Percentiles rank a stretch among this genome's conserved stretches.
Conservation (phyloP, 2,329 filamentous ascomycete genomes). For the Fusarium albosuccineum region DNA sequence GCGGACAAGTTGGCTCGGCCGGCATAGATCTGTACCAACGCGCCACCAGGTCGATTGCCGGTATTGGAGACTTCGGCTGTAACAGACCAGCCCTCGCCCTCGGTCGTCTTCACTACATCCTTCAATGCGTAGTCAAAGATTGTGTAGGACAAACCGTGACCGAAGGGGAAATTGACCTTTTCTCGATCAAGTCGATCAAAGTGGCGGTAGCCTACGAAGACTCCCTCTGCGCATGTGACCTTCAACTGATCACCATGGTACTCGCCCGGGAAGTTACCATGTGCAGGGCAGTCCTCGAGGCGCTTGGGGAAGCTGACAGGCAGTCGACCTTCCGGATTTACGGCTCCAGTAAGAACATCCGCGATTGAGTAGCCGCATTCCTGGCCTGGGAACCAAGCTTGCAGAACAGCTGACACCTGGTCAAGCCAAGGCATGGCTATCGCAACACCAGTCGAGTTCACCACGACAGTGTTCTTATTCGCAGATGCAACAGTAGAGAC, state of each 20-base stretch:
- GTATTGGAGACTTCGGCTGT: conserved; percentile 68
- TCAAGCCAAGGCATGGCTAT: conserved; percentile 68
- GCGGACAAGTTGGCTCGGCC: conserved; percentile 19
- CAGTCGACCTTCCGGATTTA: conserved; percentile 74
- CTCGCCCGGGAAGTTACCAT: conserved; percentile 70
- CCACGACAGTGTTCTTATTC: conserved; percentile 71
- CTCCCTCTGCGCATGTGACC: conserved; percentile 74
- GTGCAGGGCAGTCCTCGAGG: conserved; percentile 72
- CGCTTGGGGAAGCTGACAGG: conserved; percentile 71
- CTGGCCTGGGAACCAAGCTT: conserved; percentile 78
- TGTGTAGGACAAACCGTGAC: conserved; percentile 76
- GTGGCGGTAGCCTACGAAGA: conserved; percentile 76
- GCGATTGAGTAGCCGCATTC: conserved; percentile 76
- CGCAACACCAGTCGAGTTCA: conserved; percentile 74
- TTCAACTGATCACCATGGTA: conserved; percentile 36
- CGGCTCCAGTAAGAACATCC: conserved; percentile 72
- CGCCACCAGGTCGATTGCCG: conserved; percentile 61
- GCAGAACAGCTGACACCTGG: conserved; percentile 68
- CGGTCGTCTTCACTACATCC: conserved; percentile 47
- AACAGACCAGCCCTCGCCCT: conserved; percentile 65
- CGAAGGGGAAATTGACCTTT: conserved; percentile 73
- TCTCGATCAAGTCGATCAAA: conserved; percentile 69
- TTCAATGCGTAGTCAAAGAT: conserved; percentile 68
- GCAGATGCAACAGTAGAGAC: conserved; percentile 66
- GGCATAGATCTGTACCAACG: conserved; percentile 68